phyloP scores from a whole-genome alignment of 345 rosid genomes.

The Bruguiera parviflora region DNA sequence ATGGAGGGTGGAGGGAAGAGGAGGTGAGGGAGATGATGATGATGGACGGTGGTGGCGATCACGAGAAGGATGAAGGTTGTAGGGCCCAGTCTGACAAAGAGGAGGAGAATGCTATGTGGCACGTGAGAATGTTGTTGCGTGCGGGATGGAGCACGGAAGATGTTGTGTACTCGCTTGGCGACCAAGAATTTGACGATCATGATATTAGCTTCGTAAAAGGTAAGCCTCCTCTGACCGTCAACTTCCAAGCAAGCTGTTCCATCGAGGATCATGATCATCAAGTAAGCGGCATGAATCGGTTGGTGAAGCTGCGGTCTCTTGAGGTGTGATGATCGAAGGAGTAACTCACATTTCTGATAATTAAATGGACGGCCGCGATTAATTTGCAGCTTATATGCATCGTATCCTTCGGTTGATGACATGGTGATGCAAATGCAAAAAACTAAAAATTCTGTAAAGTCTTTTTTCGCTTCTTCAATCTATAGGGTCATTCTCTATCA shows the following conservation, averaged over 20 bases:
- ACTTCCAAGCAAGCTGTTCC: background rate
- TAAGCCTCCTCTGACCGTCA: background rate
- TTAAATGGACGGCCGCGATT: background rate
- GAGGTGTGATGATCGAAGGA: constrained; percentile 6
- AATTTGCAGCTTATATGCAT: background rate
- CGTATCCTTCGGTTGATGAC: too few relatives aligned
- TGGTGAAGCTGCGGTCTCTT: constrained; percentile 5
- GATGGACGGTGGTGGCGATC: constrained; percentile 37
- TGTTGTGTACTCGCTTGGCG: constrained; percentile 49
- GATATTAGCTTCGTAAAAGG: background rate
- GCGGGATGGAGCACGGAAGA: constrained; percentile 62
- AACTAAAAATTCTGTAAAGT: too few relatives aligned
- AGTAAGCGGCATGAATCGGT: background rate
- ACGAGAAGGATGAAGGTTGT: background rate
- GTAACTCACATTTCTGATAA: too few relatives aligned
- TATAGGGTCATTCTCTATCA: too few relatives aligned
- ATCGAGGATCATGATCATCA: constrained; percentile 10
- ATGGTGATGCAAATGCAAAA: too few relatives aligned
- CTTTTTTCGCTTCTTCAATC: too few relatives aligned
- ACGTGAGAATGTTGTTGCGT: constrained; percentile 30
- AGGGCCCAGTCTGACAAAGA: constrained; percentile 1
- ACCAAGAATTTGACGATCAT: constrained; percentile 13
- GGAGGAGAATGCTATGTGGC: constrained; percentile 16
- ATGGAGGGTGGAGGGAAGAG: constrained; percentile 78
- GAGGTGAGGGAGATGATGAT: constrained; percentile 76